These are phyloP conservation scores for Aspergillus fumigatus DNA, from an alignment of 2,329 filamentous ascomycete genomes.

Conservation along the genomic window DNA sequence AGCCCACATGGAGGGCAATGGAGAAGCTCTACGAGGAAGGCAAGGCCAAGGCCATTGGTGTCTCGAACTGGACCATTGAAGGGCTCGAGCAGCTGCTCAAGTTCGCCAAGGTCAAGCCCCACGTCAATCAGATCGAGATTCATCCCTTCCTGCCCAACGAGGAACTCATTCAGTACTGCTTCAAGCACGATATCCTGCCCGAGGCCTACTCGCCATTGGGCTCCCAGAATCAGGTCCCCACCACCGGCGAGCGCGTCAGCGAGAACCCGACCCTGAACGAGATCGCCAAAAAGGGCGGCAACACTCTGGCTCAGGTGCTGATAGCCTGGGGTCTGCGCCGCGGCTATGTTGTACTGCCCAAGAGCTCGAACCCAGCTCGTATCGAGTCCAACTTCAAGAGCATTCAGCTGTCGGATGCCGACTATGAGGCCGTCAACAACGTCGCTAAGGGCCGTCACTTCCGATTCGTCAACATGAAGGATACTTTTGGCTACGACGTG, in stretches of 20 bases:
- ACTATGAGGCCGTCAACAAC: slow-evolving; percentile 57
- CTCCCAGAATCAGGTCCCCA: slow-evolving; percentile 65
- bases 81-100: slow-evolving; percentile 46
- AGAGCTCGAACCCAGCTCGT: slow-evolving; percentile 62
- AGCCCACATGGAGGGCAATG: slow-evolving; percentile 63
- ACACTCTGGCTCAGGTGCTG: slow-evolving; percentile 58
- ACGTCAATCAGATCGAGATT: slow-evolving; percentile 44
- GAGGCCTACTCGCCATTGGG: slow-evolving; percentile 48
- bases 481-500: slow-evolving; percentile 70
- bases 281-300: slow-evolving; percentile 54
- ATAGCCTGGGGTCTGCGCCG: slow-evolving; percentile 63
- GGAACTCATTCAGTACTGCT: slow-evolving; percentile 40
- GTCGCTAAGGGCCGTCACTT: slow-evolving; percentile 64
- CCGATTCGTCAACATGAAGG: slow-evolving; percentile 78
- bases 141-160: slow-evolving; percentile 47
- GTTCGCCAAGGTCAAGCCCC: slow-evolving; percentile 40
- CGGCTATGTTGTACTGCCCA: slow-evolving; percentile 64
- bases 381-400: slow-evolving; percentile 66
- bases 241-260: slow-evolving; percentile 61
- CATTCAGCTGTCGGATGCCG: slow-evolving; percentile 54
- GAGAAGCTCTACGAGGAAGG: slow-evolving; percentile 56
- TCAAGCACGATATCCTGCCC: slow-evolving; percentile 37
- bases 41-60: slow-evolving; percentile 65
- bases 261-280: slow-evolving; percentile 56
- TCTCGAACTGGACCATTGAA: slow-evolving; percentile 67